A percentile compares a stretch with the other conserved stretches of the same genome.
phyloP scores from a whole-genome alignment of 2,329 filamentous ascomycete species.

The Trichoderma brevicompactum region DNA sequence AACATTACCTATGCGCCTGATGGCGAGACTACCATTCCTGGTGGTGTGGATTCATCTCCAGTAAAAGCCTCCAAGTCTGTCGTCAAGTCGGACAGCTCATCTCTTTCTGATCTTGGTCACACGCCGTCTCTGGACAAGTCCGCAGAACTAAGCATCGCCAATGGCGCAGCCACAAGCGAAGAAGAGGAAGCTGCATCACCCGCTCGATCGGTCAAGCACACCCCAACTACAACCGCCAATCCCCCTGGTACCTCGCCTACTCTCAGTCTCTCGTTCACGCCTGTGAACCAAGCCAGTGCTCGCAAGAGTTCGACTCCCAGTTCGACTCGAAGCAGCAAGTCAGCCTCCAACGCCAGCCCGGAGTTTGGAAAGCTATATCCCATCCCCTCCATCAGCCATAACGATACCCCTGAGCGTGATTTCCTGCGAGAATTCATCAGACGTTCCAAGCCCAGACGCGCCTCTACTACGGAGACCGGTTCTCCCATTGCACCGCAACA shows the following conservation, averaged over 20 bases:
- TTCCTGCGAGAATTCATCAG: constrained; percentile 45
- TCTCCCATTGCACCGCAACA: constrained; percentile 39
- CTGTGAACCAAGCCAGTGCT: constrained; percentile 35
- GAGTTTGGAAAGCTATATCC: not conserved
- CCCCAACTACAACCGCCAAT: not conserved
- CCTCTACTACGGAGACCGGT: constrained; percentile 40
- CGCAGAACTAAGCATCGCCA: not conserved
- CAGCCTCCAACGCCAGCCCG: not conserved
- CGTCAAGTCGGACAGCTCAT: not conserved
- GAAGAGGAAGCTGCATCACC: not conserved
- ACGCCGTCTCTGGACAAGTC: constrained; percentile 18
- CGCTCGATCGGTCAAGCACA: not conserved
- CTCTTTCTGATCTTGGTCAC: constrained; percentile 24
- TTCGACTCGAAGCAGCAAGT: not conserved
- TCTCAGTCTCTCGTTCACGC: constrained; percentile 36
- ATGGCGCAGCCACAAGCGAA: not conserved
- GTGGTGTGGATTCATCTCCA: not conserved
- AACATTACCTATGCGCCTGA: not conserved
- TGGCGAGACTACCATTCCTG: constrained; percentile 9
- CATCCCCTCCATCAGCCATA: constrained; percentile 30
- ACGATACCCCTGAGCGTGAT: constrained; percentile 44
- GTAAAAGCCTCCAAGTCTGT: not conserved
- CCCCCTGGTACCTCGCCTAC: constrained; percentile 13
- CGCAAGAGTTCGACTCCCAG: not conserved
- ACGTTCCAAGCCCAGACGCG: constrained; percentile 38